These are phyloP conservation scores for Chaetomium fimeti DNA, from an alignment of 495 filamentous ascomycete species.

Conservation along the genomic window DNA sequence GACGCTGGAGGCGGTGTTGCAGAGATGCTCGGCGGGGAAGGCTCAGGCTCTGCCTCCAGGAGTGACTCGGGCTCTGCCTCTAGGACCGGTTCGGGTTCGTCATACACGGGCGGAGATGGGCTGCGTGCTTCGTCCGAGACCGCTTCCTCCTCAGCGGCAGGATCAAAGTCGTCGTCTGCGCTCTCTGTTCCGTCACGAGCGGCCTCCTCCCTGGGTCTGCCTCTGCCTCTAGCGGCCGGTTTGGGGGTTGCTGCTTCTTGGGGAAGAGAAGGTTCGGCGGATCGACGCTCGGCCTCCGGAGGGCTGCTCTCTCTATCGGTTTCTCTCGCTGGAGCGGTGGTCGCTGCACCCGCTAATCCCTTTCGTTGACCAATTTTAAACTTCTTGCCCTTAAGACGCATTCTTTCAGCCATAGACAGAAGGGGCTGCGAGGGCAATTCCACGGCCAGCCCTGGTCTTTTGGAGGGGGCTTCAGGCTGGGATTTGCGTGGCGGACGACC, in stretches of 20 bases:
- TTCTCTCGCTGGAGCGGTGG: constrained; percentile 22
- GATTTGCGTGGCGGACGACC: constrained; percentile 30
- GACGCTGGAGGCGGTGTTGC: background rate
- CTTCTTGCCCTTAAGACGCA: constrained; percentile 46
- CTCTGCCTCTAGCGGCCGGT: constrained; percentile 10
- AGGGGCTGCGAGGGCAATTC: constrained; percentile 26
- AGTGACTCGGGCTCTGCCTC: background rate
- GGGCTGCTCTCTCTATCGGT: constrained; percentile 9
- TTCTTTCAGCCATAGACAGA: constrained; percentile 49
- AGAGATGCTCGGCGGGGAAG: background rate
- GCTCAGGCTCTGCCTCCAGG: background rate
- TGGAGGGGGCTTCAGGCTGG: constrained; percentile 2
- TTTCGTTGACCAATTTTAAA: constrained; percentile 42
- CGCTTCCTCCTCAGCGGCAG: constrained; percentile 27
- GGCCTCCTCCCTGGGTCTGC: constrained; percentile 5
- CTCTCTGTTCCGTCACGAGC: constrained; percentile 23
- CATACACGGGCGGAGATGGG: constrained; percentile 4
- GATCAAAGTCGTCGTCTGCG: constrained; percentile 39
- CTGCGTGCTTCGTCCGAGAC: constrained; percentile 15
- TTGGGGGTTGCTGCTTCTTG: background rate
- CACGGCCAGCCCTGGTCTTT: constrained; percentile 3
- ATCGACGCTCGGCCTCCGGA: background rate
- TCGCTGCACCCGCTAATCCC: constrained; percentile 13
- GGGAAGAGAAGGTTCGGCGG: too few species aligned
- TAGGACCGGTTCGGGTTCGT: background rate